Evolutionary conservation across 1,139 yeast species (phyloP).

Genomic region (Nakaseomyces sp.): DNA sequence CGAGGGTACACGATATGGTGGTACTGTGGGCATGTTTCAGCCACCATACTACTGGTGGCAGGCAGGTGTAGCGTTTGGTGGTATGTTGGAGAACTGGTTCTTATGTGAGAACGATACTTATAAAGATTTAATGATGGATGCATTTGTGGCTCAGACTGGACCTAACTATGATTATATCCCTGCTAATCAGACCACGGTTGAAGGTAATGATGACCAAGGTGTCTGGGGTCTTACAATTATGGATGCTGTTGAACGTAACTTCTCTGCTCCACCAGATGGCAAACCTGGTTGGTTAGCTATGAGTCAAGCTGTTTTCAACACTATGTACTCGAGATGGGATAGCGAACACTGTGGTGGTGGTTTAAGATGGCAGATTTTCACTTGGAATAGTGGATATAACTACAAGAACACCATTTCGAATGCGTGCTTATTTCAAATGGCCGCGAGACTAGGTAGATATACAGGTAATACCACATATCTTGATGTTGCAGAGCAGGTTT

Average conservation of each 20-base stretch:
- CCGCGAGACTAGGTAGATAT: slow-evolving; percentile 54
- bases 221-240: slow-evolving; percentile 58
- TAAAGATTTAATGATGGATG: slow-evolving; percentile 36
- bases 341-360: slow-evolving; percentile 49
- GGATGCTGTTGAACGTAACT: slow-evolving; percentile 55
- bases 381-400: slow-evolving; percentile 60
- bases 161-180: slow-evolving; percentile 47
- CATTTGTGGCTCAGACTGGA: slow-evolving; percentile 51
- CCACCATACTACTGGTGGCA: slow-evolving; percentile 67
- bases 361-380: slow-evolving; percentile 62
- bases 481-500: slow-evolving; percentile 48
- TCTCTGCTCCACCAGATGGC: slow-evolving; percentile 36
- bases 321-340: slow-evolving; percentile 52
- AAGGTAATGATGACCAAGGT: slow-evolving; percentile 68
- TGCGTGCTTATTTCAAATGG: slow-evolving; percentile 53
- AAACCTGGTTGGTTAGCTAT: slow-evolving; percentile 45
- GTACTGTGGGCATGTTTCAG: slow-evolving; percentile 51
- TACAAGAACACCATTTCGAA: slow-evolving; percentile 60
- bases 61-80: slow-evolving; percentile 62
- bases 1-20: slow-evolving; percentile 45
- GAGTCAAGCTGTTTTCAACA: slow-evolving; percentile 53
- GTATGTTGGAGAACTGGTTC: slow-evolving; percentile 45
- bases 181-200: slow-evolving; percentile 49
- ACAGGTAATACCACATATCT: slow-evolving; percentile 47
- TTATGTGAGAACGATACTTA: slow-evolving; percentile 43